Evolutionary conservation across 257 asterid genomes (phyloP).

Genomic region (Petrea volubilis): DNA sequence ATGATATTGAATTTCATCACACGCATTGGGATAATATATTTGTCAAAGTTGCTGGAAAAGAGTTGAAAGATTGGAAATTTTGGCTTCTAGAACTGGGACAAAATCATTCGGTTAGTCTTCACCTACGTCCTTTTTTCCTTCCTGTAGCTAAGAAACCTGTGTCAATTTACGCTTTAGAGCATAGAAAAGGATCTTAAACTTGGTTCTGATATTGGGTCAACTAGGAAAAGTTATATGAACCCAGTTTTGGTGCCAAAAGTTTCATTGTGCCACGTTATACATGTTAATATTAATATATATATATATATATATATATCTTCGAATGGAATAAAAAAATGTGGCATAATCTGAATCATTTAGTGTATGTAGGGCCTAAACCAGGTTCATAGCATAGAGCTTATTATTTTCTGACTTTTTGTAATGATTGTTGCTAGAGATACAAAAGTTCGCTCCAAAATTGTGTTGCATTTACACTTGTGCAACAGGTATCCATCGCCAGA

Average conservation of each 20-base stretch:
- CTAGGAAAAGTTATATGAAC: too few species aligned
- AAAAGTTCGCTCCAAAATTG: not conserved
- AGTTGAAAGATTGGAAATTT: conserved; percentile 80
- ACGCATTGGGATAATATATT: conserved; percentile 60
- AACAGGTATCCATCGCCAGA: conserved; percentile 66
- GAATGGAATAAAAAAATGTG: too few species aligned
- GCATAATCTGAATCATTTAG: too few species aligned
- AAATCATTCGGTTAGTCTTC: conserved; percentile 61
- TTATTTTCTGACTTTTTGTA: not conserved
- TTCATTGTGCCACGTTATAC: too few species aligned
- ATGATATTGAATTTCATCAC: conserved; percentile 76
- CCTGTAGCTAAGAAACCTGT: not conserved
- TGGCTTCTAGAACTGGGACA: conserved; percentile 62
- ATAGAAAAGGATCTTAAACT: not conserved
- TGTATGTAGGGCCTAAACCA: too few species aligned
- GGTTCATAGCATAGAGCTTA: not conserved
- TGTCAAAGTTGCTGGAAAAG: conserved; percentile 66
- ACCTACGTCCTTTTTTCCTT: not conserved
- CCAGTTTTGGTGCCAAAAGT: too few species aligned
- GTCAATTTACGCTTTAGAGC: not conserved
- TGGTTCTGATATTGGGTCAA: too few species aligned
- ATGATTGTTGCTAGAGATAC: too few species aligned
- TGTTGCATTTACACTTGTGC: conserved; percentile 3
- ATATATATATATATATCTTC: too few species aligned
- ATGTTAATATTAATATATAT: too few species aligned